phyloP scores from a whole-genome alignment of 495 filamentous ascomycete genomes.

The Neurospora sp. region DNA sequence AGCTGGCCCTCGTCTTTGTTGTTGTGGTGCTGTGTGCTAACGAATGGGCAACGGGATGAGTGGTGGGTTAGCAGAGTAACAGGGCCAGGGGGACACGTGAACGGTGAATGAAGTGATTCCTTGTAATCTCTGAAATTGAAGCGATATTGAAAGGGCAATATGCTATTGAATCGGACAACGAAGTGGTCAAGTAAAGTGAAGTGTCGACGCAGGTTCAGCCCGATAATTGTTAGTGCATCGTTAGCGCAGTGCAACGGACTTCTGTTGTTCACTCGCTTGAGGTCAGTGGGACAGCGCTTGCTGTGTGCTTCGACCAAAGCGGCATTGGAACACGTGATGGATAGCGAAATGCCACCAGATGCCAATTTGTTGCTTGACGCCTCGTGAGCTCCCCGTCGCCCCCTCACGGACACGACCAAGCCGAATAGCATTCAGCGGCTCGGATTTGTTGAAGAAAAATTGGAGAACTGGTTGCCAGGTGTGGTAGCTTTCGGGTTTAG shows the following conservation, averaged over 20 bases:
- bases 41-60: background rate
- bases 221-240: background rate
- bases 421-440: background rate
- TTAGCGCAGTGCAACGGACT: background rate
- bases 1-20: no score
- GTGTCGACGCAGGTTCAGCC: background rate
- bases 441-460: background rate
- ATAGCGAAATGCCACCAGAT: background rate
- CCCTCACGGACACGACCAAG: background rate
- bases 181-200: background rate
- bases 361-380: background rate
- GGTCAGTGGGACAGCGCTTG: no score
- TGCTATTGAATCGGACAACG: background rate
- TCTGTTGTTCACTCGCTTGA: no score
- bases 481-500: background rate
- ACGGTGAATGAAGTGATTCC: background rate
- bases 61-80: background rate
- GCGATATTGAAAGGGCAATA: background rate
- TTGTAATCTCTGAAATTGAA: background rate
- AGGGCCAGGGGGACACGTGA: background rate
- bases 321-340: background rate
- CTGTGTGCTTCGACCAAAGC: background rate
- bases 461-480: background rate
- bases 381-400: background rate
- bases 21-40: background rate